These are phyloP conservation scores for Zizania palustris DNA, from an alignment of 202 grass and related monocot genomes.

Conservation along the genomic window DNA sequence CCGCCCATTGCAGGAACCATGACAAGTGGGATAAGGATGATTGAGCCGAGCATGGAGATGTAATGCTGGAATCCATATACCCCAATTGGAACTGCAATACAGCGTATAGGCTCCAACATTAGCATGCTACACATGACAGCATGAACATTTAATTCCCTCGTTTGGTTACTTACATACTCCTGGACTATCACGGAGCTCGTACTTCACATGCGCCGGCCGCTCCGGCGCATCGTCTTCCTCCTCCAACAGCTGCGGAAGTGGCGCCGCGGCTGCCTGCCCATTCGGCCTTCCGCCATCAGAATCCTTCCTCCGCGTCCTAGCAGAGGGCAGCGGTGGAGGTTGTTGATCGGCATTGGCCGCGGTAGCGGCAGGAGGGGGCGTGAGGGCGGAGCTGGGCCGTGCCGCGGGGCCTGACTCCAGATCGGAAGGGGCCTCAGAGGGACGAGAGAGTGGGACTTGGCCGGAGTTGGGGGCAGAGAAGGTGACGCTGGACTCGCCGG, in stretches of 20 bases:
- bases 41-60: constrained; percentile 92
- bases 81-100: constrained; percentile 70
- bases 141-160: constrained; percentile 8
- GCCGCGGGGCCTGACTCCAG: constrained; percentile 68
- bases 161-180: constrained; percentile 60
- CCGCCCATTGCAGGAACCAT: constrained; percentile 96
- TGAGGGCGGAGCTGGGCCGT: constrained; percentile 43
- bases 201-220: constrained; percentile 71
- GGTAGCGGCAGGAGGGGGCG: constrained; percentile 49
- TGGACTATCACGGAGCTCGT: constrained; percentile 86
- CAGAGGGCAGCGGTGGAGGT: constrained; percentile 20
- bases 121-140: background rate
- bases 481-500: constrained; percentile 57
- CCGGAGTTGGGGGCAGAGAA: constrained; percentile 65
- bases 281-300: constrained; percentile 52
- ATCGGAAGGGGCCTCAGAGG: constrained; percentile 53
- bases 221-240: constrained; percentile 48
- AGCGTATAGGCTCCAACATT: constrained; percentile 31
- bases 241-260: constrained; percentile 51
- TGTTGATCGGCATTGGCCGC: constrained; percentile 38
- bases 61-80: constrained; percentile 85
- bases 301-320: constrained; percentile 60
- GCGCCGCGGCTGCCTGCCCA: constrained; percentile 32
- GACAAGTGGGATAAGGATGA: constrained; percentile 82
- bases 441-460: constrained; percentile 58